These are phyloP conservation scores for Porosira glacialis DNA, from an alignment of 352 stramenopile genomes.

Conservation along the genomic window DNA sequence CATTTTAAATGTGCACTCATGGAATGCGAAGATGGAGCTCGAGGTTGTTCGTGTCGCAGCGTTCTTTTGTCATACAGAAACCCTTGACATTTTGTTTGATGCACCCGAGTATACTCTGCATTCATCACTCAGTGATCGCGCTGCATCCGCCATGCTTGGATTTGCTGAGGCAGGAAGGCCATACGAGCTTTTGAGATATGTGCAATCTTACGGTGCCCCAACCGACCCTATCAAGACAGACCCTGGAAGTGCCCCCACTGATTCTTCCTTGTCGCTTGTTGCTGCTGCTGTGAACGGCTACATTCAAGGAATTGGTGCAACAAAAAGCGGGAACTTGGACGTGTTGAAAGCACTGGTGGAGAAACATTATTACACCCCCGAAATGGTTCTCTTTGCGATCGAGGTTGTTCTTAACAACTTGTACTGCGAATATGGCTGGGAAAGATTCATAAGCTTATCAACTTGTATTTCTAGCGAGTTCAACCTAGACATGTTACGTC, in stretches of 20 bases:
- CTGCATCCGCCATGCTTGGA: slow-evolving; percentile 17
- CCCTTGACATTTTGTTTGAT: slow-evolving; percentile 10
- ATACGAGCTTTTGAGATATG: slow-evolving; percentile 5
- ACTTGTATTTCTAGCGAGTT: too few relatives aligned
- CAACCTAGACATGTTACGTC: too few relatives aligned
- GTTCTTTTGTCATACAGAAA: slow-evolving; percentile 11
- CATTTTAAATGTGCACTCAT: slow-evolving; percentile 10
- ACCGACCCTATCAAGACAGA: not conserved
- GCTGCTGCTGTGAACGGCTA: not conserved
- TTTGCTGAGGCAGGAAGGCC: slow-evolving; percentile 4
- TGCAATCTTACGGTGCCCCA: not conserved
- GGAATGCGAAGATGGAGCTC: slow-evolving; percentile 20
- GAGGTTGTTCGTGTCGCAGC: slow-evolving; percentile 14
- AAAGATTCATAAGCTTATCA: too few relatives aligned
- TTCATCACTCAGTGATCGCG: slow-evolving; percentile 13
- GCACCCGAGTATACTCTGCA: not conserved
- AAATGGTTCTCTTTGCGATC: not conserved
- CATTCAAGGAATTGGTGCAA: not conserved
- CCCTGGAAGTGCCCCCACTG: too few relatives aligned
- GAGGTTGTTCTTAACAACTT: not conserved
- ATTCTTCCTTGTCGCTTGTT: not conserved
- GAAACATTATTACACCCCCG: not conserved
- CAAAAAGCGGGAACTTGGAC: not conserved
- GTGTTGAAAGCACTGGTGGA: not conserved
- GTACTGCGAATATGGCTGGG: too few relatives aligned